Evolutionary conservation across 2,329 filamentous ascomycete genomes (phyloP).

Genomic region (Plenodomus biglobosus): DNA sequence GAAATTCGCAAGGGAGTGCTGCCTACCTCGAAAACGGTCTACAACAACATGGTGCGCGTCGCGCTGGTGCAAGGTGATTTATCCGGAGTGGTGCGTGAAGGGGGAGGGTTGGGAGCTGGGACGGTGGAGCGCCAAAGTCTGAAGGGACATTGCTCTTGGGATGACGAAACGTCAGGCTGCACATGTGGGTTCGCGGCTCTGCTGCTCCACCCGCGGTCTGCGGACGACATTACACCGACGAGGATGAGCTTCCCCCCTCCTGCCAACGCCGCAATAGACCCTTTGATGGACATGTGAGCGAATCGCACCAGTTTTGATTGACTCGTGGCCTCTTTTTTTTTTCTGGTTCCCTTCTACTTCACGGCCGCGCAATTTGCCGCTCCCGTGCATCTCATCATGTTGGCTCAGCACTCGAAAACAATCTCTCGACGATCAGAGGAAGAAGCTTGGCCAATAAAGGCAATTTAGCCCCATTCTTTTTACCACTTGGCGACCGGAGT

Average conservation of each 20-base stretch:
- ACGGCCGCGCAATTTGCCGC: conserved; percentile 1
- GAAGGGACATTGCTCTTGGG: conserved; percentile 13
- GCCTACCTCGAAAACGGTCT: conserved; percentile 13
- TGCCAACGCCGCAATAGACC: background rate
- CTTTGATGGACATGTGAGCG: background rate
- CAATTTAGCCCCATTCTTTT: background rate
- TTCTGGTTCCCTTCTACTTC: background rate
- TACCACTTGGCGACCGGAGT: background rate
- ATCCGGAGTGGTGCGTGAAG: conserved; percentile 10
- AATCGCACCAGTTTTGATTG: background rate
- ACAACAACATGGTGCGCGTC: conserved; percentile 18
- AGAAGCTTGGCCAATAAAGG: background rate
- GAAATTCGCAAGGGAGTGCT: background rate
- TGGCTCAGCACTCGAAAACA: background rate
- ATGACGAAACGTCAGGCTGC: conserved; percentile 9
- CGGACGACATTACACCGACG: background rate
- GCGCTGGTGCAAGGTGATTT: conserved; percentile 11
- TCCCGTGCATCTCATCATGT: background rate
- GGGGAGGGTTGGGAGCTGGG: conserved; percentile 9
- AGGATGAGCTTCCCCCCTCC: background rate
- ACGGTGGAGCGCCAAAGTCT: conserved; percentile 23
- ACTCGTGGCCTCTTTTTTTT: background rate
- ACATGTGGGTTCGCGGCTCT: background rate
- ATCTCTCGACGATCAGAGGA: background rate
- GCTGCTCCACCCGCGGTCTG: background rate